A percentile compares a stretch with the other conserved stretches of the same genome.
These are phyloP conservation scores for Annulohypoxylon moriforme DNA, from an alignment of 495 filamentous ascomycete genomes.

Conservation along the genomic window DNA sequence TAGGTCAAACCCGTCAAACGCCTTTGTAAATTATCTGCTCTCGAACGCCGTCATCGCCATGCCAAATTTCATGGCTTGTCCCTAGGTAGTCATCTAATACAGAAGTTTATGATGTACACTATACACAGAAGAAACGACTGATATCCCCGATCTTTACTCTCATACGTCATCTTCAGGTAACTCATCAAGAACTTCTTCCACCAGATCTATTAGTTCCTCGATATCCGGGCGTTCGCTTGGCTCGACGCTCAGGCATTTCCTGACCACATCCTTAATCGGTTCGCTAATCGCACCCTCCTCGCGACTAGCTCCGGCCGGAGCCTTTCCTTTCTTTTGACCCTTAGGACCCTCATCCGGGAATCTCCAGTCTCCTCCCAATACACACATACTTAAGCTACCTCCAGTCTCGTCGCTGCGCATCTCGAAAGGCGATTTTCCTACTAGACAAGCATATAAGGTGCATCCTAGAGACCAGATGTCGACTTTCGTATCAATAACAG, in stretches of 20 bases:
- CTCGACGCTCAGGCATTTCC: conserved; percentile 92
- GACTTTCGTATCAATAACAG: conserved; percentile 93
- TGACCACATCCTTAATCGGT: conserved; percentile 82
- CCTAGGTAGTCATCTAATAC: conserved; percentile 24
- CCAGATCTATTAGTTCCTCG: conserved; percentile 83
- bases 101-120: conserved; percentile 34
- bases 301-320: conserved; percentile 48
- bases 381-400: conserved; percentile 89
- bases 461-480: conserved; percentile 98
- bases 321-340: conserved; percentile 67
- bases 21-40: conserved; percentile 30
- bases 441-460: conserved; percentile 93
- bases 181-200: conserved; percentile 77
- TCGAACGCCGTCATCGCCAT: conserved; percentile 28
- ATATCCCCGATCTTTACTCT: not conserved
- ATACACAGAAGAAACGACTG: conserved; percentile 25
- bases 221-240: conserved; percentile 91
- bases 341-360: conserved; percentile 83
- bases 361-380: conserved; percentile 90
- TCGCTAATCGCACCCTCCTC: conserved; percentile 69
- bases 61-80: conserved; percentile 20
- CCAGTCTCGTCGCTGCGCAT: conserved; percentile 95
- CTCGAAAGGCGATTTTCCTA: conserved; percentile 97
- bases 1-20: not conserved
- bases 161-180: conserved; percentile 75